Evolutionary conservation across 768 basidiomycete genomes (phyloP), one percentile per base, ranked within the genome.

Genomic region (Auriscalpium orientale): DNA sequence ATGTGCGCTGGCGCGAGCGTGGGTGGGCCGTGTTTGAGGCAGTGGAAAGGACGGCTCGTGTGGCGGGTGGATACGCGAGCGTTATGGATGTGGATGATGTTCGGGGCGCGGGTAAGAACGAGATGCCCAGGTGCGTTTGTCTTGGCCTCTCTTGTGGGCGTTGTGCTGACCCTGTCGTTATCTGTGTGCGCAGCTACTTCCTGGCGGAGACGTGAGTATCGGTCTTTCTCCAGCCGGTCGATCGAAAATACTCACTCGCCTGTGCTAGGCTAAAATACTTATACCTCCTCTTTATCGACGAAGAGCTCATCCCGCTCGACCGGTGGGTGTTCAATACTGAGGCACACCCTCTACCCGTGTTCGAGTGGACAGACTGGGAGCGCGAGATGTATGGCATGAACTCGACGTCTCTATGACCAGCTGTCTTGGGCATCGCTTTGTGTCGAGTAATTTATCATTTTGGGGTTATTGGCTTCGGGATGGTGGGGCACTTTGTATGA

Each of bases 311-410:
- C 38, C 71, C 73, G 35, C 66, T 77, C 21, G 73, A 77, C 63
- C 62, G 70, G 54, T 77, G 67, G 65, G 74, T 77, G 37, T 77
- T 78, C 67, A 77, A 76, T 63, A 79, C 78, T 15, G 78, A 79
- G 68, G 91, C 89, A 5, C 91, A 91, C 66, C 87, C 90, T 11
- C 73, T 91, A 16, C 87, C 87, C 9, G 74, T 88, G 35, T 85
- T 89, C 62, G 63, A 74, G 48, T 88, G 84, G 86, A 81, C 76
- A 3, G 65, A 68, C 44, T 72, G 72, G 62, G 82, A 87, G 66
- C 78, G 72, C 58, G 63, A 69, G 53, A 63, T 62, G 49, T 79
- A 77, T 56, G 71, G 72, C 35, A 71, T 79, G 60, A 56, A 50
- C 36, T 51, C 40, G 40, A 13, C 40, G 2, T 43, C 40, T 2